Evolutionary conservation across 1,139 yeast species (phyloP).

Genomic region (Suhomyces bolitotheri): DNA sequence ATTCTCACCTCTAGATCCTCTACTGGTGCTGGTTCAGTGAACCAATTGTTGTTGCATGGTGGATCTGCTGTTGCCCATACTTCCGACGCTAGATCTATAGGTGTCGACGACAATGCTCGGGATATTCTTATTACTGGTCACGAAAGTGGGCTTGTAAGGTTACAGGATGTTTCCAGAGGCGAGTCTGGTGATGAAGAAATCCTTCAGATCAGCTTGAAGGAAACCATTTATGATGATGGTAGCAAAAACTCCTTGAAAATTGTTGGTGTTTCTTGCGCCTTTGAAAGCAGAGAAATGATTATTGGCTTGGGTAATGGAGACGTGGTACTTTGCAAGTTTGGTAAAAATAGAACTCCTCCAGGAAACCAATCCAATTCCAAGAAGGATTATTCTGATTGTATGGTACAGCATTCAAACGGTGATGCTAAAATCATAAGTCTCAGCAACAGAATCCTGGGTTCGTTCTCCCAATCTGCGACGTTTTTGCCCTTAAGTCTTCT

Average conservation of each 20-base stretch:
- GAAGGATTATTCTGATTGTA: conserved; percentile 31
- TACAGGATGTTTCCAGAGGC: conserved; percentile 81
- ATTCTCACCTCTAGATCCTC: conserved; percentile 51
- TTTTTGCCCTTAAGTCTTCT: conserved; percentile 66
- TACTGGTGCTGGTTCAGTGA: conserved; percentile 41
- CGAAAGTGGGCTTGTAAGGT: conserved; percentile 70
- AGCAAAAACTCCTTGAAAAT: conserved; percentile 45
- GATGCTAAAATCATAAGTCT: conserved; percentile 39
- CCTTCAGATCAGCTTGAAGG: conserved; percentile 39
- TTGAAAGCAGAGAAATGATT: conserved; percentile 74
- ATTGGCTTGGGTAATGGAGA: conserved; percentile 71
- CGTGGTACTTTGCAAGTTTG: conserved; percentile 74
- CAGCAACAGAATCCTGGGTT: conserved; percentile 33
- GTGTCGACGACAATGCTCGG: conserved; percentile 56
- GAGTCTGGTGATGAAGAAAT: conserved; percentile 63
- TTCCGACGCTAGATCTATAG: conserved; percentile 43
- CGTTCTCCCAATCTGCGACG: conserved; percentile 32
- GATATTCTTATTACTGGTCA: conserved; percentile 80
- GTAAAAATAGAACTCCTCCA: conserved; percentile 28
- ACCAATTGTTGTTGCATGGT: conserved; percentile 57
- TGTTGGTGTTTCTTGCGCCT: conserved; percentile 66
- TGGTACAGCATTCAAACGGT: conserved; percentile 36
- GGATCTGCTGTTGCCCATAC: conserved; percentile 63
- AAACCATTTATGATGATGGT: conserved; percentile 35
- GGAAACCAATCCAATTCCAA: conserved; percentile 12